A percentile compares a stretch with the other conserved stretches of the same genome.
Conservation (phyloP, 345 rosid genomes). For the Clarkia xantiana region DNA sequence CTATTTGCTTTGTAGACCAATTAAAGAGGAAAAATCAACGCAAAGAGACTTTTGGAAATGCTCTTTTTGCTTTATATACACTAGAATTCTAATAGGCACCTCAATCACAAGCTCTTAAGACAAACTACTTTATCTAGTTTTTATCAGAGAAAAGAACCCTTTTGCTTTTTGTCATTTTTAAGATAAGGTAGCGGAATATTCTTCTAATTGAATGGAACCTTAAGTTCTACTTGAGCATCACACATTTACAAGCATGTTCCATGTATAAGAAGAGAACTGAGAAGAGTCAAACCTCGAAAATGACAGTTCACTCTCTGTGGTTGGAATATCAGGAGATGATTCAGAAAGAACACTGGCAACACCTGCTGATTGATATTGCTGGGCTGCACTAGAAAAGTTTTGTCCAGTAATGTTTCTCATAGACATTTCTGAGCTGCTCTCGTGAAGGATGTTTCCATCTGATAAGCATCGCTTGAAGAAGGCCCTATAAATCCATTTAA, state of each 20-base stretch:
- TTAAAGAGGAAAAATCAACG: too few species aligned
- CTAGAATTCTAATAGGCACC: too few species aligned
- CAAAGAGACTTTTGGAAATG: too few species aligned
- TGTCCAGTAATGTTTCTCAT: conserved; percentile 28
- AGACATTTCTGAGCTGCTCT: conserved; percentile 30
- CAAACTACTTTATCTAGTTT: too few species aligned
- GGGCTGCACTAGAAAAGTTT: conserved; percentile 27
- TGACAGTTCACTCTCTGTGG: conserved; percentile 49
- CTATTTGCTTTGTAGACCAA: too few species aligned
- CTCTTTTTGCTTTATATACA: too few species aligned
- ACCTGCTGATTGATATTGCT: conserved; percentile 31
- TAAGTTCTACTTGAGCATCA: too few species aligned
- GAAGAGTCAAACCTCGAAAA: conserved; percentile 52
- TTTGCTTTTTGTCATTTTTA: not conserved
- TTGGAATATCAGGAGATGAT: conserved; percentile 83
- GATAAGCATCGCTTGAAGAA: conserved; percentile 73
- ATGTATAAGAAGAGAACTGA: not conserved
- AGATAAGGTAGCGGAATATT: too few species aligned
- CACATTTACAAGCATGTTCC: not conserved
- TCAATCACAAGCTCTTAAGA: too few species aligned
- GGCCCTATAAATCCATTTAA: conserved; percentile 31
- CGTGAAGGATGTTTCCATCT: conserved; percentile 73
- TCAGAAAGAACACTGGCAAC: conserved; percentile 41
- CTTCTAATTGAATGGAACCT: too few species aligned
- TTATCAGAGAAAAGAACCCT: not conserved